Percentiles rank a stretch among this genome's conserved stretches.
These are phyloP conservation scores for Samsoniella hepiali DNA, from an alignment of 2,329 filamentous ascomycete genomes.

Conservation along the genomic window DNA sequence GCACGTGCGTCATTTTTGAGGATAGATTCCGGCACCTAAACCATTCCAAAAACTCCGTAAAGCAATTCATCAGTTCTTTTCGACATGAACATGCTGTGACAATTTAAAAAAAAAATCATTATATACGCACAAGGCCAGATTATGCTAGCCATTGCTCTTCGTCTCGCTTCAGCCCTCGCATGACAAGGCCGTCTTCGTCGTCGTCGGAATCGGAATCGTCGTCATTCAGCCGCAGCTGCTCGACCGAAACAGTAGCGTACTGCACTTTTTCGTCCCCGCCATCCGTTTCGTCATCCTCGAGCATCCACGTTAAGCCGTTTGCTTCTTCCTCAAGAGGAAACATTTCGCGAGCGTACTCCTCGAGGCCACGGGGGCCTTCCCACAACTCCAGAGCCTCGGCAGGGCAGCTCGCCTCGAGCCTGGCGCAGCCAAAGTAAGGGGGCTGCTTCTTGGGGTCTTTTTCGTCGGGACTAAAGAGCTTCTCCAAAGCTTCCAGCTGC, in stretches of 20 bases:
- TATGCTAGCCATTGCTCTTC: conserved; percentile 58
- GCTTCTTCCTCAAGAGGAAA: conserved; percentile 93
- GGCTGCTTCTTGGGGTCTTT: conserved; percentile 55
- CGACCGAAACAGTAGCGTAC: conserved; percentile 35
- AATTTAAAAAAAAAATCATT: not conserved
- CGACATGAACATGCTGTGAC: conserved; percentile 11
- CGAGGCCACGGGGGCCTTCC: conserved; percentile 85
- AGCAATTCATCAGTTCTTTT: conserved; percentile 16
- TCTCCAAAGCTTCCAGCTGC: conserved; percentile 71
- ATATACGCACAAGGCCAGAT: conserved; percentile 6
- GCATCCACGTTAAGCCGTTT: conserved; percentile 93
- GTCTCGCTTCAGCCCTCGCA: conserved; percentile 54
- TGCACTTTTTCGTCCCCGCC: conserved; percentile 36
- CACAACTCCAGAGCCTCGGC: conserved; percentile 76
- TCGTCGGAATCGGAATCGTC: conserved; percentile 45
- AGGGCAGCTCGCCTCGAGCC: conserved; percentile 63
- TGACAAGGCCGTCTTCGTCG: conserved; percentile 57
- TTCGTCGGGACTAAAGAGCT: conserved; percentile 52
- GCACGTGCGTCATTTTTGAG: conserved; percentile 2
- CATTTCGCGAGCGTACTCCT: conserved; percentile 92
- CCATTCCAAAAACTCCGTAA: conserved; percentile 15
- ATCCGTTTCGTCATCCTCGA: conserved; percentile 48
- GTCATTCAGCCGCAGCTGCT: conserved; percentile 41
- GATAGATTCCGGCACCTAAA: not conserved
- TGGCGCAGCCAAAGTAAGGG: conserved; percentile 59